These are phyloP conservation scores for Pseudoneurospora amorphoporcata DNA, from an alignment of 495 filamentous ascomycete species.

Conservation along the genomic window DNA sequence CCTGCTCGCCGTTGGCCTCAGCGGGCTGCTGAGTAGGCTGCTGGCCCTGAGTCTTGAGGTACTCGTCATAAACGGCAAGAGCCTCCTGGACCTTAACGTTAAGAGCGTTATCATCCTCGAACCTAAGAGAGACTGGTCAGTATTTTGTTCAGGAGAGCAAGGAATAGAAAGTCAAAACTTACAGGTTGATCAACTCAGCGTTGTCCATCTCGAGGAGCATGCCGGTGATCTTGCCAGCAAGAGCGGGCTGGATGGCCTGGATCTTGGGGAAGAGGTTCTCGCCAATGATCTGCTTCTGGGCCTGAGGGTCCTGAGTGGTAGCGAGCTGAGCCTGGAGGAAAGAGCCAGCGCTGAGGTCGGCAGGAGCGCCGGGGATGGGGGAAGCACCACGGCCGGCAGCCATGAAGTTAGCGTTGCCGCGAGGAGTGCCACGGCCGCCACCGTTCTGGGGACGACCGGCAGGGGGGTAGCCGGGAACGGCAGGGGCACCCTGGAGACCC, in stretches of 20 bases:
- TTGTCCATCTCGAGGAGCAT: slow-evolving; percentile 99
- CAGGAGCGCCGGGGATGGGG: slow-evolving; percentile 12
- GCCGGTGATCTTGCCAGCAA: slow-evolving; percentile 98
- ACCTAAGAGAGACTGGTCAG: slow-evolving; percentile 41
- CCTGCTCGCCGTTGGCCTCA: slow-evolving; percentile 21
- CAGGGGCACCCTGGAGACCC: slow-evolving; percentile 39
- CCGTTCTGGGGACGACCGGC: slow-evolving; percentile 33
- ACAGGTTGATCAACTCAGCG: slow-evolving; percentile 83
- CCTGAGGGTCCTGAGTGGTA: slow-evolving; percentile 43
- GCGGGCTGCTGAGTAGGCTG: slow-evolving; percentile 23
- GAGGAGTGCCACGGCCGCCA: slow-evolving; percentile 30
- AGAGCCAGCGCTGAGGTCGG: slow-evolving; percentile 28
- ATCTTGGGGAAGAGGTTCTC: slow-evolving; percentile 99
- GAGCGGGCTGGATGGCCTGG: slow-evolving; percentile 76
- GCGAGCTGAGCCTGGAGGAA: slow-evolving; percentile 41
- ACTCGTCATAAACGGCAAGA: slow-evolving; percentile 93
- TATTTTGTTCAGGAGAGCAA: background rate
- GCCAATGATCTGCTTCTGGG: slow-evolving; percentile 97
- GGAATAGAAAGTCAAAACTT: slow-evolving; percentile 38
- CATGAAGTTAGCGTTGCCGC: slow-evolving; percentile 21
- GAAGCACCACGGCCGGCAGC: slow-evolving; percentile 48
- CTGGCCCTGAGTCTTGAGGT: slow-evolving; percentile 60
- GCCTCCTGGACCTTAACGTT: slow-evolving; percentile 94
- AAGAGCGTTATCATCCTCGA: slow-evolving; percentile 82
- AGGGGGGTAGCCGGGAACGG: slow-evolving; percentile 56